Conservation (phyloP, 2,329 filamentous ascomycete genomes). For the Stagonosporopsis tanaceti region DNA sequence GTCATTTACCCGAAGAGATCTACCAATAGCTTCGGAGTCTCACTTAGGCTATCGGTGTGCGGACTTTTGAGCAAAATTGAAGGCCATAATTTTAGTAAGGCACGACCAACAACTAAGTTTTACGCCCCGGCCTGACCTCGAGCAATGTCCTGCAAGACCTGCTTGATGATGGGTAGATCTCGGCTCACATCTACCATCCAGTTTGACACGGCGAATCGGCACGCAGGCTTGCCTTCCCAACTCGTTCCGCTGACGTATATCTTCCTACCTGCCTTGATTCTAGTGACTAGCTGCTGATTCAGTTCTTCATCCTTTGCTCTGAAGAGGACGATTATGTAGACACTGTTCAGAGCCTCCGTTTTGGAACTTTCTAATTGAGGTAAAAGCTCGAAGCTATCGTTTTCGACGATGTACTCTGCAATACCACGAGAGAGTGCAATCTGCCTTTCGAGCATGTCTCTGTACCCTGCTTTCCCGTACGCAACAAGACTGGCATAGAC, state of each 20-base stretch:
- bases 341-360: conserved; percentile 57
- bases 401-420: conserved; percentile 67
- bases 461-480: conserved; percentile 75
- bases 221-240: conserved; percentile 78
- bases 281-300: conserved; percentile 72
- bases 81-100: not conserved
- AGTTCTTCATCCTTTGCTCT: conserved; percentile 70
- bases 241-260: conserved; percentile 85
- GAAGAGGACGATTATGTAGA: conserved; percentile 80
- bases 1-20: not conserved
- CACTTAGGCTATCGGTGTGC: not conserved
- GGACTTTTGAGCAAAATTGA: not conserved
- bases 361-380: conserved; percentile 55
- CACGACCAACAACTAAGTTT: too few species aligned
- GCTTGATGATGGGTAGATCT: conserved; percentile 71
- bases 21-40: not conserved
- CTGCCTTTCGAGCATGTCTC: conserved; percentile 74
- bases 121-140: not conserved
- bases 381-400: conserved; percentile 71
- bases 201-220: conserved; percentile 84
- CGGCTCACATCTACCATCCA: conserved; percentile 77
- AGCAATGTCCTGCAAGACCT: conserved; percentile 63
- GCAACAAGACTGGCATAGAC: conserved; percentile 81
- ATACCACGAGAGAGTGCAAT: conserved; percentile 74
- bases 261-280: conserved; percentile 75